These are phyloP conservation scores for Tricholoma matsutake DNA, from an alignment of 768 basidiomycete genomes.

Conservation along the genomic window DNA sequence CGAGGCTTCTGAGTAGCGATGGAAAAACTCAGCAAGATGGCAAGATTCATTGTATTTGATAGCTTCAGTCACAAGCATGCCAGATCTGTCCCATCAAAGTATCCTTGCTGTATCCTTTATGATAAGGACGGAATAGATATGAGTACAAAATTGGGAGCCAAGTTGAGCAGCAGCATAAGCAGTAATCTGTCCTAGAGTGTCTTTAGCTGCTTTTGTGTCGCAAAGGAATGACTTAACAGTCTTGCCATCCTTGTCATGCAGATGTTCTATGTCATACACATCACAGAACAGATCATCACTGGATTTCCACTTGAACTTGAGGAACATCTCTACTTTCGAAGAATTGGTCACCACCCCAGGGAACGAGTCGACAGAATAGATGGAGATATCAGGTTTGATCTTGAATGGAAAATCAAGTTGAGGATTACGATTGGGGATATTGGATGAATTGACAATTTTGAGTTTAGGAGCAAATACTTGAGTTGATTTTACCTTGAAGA, in stretches of 20 bases:
- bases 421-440: background rate
- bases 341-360: background rate
- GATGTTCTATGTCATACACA: background rate
- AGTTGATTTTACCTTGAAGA: too few species aligned
- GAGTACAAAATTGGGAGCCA: constrained; percentile 13
- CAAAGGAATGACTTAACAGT: background rate
- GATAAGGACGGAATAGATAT: constrained; percentile 13
- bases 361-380: background rate
- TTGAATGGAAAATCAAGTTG: background rate
- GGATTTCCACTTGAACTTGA: background rate
- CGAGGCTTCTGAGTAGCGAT: too few species aligned
- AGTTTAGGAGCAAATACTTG: too few species aligned
- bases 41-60: too few species aligned
- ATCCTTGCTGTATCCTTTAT: constrained; percentile 3
- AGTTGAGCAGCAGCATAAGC: constrained; percentile 16
- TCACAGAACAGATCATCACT: too few species aligned
- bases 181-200: constrained; percentile 18
- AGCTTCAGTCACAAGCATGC: too few species aligned
- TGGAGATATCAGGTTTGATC: background rate
- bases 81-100: too few species aligned
- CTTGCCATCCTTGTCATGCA: background rate
- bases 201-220: background rate
- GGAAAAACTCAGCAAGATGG: too few species aligned
- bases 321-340: background rate
- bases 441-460: background rate